phyloP scores from a whole-genome alignment of 352 stramenopile genomes.

The Phytophthora idaei region DNA sequence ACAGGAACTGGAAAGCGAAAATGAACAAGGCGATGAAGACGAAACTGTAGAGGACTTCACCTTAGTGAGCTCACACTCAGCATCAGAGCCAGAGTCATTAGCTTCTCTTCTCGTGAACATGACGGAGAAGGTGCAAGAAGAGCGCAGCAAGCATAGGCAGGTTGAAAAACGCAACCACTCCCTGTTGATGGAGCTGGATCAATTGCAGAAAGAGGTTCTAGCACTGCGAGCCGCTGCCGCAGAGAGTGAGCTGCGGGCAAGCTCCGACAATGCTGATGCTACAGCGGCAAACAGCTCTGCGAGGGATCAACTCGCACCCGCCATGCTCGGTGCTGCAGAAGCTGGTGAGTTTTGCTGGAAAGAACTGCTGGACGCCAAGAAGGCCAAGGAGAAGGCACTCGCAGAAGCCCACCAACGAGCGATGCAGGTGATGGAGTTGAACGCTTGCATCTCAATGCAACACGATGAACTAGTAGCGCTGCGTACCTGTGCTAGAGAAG shows the following conservation, averaged over 20 bases:
- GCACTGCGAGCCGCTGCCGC: constrained; percentile 52
- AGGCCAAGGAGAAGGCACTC: constrained; percentile 58
- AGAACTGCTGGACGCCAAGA: constrained; percentile 63
- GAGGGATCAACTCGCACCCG: constrained; percentile 16
- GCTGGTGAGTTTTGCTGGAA: constrained; percentile 54
- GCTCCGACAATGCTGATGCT: background rate
- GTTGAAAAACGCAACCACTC: constrained; percentile 72
- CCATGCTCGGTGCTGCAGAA: constrained; percentile 29
- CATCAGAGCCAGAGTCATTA: constrained; percentile 40
- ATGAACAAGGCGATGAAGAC: constrained; percentile 14
- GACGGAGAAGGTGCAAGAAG: constrained; percentile 65
- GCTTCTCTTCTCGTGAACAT: constrained; percentile 65
- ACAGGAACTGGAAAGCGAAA: constrained; percentile 15
- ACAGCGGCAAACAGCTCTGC: constrained; percentile 7
- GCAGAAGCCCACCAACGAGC: constrained; percentile 59
- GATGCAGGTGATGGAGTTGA: constrained; percentile 73
- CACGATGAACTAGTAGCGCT: constrained; percentile 71
- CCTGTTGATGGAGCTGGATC: constrained; percentile 71
- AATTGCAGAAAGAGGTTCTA: constrained; percentile 67
- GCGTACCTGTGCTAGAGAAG: constrained; percentile 43
- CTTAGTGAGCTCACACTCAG: background rate
- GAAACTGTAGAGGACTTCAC: constrained; percentile 8
- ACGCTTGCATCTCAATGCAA: constrained; percentile 79
- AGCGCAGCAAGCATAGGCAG: constrained; percentile 51
- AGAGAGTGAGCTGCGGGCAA: constrained; percentile 13